Evolutionary conservation across 2,329 filamentous ascomycete species (phyloP), one percentile per base, ranked within the genome.

Genomic region (Nannizzia gypsea): DNA sequence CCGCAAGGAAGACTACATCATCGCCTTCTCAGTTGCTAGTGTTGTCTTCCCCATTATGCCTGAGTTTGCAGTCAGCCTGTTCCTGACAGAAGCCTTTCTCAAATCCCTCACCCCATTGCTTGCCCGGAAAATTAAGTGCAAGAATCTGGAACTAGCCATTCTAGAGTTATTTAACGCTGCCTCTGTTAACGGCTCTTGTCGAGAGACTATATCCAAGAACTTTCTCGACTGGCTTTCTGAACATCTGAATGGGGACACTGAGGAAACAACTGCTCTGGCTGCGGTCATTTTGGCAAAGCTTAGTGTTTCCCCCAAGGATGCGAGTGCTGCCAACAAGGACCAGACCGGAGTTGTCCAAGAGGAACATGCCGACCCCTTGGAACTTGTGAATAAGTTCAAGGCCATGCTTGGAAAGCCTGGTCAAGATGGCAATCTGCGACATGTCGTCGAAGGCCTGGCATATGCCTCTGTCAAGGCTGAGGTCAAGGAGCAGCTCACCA

Each of bases 1-100:
- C 58, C 92, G 87, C 24, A 89, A 90, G 64, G 91, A 96, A 67
- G 89, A 95, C 72, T 83, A 95, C 65, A 89, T 96, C 59, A 80
- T 93, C 56, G 91, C 91, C 4, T 97, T 96, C 71, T 97, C 91
- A 58, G 90, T 91, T n/a, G 90, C 90, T 4, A 84, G 90, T 1
- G 84, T 86, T 22, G 83, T 95, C 6, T 99, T 99, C 70, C 91
- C 93, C 1, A 82, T 99, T 58, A 84, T 89, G 1, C 87, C 90
- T 2, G 82, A 86, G 59, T 81, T 89, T 48, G 89, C 86, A 1
- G 81, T 89, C 2, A 80, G 84, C 61, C 78, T 97, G 40, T 96
- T 99, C 71, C 81, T 97, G 60, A 90, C 85, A 38, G 89, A 96
- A 65, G 89, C 89, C 2, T 97, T 99, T 68, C 78, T 96, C 52